Base-by-base conservation (phyloP, 1,139 yeast species). In the Geotrichum cucujoidarum region DNA sequence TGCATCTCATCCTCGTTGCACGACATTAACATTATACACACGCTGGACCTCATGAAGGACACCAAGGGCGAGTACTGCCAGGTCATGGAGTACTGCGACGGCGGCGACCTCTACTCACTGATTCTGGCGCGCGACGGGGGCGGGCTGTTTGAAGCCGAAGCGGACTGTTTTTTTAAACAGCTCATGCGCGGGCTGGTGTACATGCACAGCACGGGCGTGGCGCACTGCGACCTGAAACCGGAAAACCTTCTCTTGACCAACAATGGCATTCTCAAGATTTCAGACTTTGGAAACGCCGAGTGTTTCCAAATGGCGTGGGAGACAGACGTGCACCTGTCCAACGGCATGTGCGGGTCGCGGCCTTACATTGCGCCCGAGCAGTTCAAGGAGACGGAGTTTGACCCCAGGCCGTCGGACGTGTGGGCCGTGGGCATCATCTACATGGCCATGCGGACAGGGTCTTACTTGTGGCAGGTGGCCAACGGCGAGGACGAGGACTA, bases 231-330 rank as follows among this genome's bases (percentile, higher is more conserved):
- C 64, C 73, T 92, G 58, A 92, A 92, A 68, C 98, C 98, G 0
- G 98, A 92, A 63, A 92, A 92, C 65, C 68, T 92, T 34, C 69
- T 92, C 48, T 70, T 92, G 43, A 88, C 97, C 1, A 80, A 83
- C 48, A 74, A 76, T 53, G 98, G 98, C 34, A 72, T 77, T 20
- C 68, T 92, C 51, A 92, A 92, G 65, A 89, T 92, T 54, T 86
- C 96, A 2, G 98, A 92, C 68, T 92, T 92, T 63, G 98, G 98
- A 45, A 89, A 88, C 62, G 88, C 95, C 36, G 97, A 89, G 65
- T 90, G 97, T 65, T 92, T 92, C 69, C 80, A 83, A 55, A 89
- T 89, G 92, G 97, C 97, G 0, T 92, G 97, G 97, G 97, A 92
- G 61, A 75, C 76, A 43, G 89, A 87, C 30, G 78, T 90, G 38